Percentiles rank a stretch among this genome's conserved stretches.
These are phyloP conservation scores for Ampelomyces quisqualis DNA, from an alignment of 2,329 filamentous ascomycete genomes.

Conservation along the genomic window DNA sequence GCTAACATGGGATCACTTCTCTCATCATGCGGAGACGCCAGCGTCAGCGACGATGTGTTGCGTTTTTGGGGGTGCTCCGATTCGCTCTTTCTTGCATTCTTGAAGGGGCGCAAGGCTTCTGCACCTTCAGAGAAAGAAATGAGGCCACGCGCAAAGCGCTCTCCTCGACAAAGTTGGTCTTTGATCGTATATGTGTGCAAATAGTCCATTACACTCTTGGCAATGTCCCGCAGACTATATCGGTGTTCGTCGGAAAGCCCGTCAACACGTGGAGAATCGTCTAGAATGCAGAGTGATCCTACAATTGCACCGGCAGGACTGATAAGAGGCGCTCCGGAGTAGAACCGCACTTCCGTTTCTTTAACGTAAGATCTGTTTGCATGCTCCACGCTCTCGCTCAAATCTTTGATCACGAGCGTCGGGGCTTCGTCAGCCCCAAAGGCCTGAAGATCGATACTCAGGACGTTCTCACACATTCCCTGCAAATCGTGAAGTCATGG, in stretches of 20 bases:
- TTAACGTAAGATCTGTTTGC: background rate
- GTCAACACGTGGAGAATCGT: constrained; percentile 17
- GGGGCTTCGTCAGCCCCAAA: background rate
- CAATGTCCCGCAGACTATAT: constrained; percentile 24
- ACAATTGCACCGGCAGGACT: constrained; percentile 28
- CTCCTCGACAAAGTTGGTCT: constrained; percentile 28
- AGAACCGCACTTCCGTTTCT: constrained; percentile 20
- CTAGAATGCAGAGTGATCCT: constrained; percentile 28
- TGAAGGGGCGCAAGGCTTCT: constrained; percentile 20
- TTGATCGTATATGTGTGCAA: constrained; percentile 30
- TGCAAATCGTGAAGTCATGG: background rate
- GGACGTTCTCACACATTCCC: constrained; percentile 3
- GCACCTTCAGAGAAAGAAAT: constrained; percentile 35
- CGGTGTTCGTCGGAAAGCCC: constrained; percentile 18
- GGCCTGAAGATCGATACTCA: constrained; percentile 3
- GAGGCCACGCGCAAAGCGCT: constrained; percentile 35
- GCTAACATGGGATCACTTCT: background rate
- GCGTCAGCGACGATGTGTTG: background rate
- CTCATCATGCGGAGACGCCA: background rate
- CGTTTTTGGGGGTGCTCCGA: background rate
- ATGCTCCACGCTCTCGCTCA: background rate
- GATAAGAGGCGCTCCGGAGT: constrained; percentile 30
- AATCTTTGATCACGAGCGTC: constrained; percentile 1
- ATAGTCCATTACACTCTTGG: constrained; percentile 28
- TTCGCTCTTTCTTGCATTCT: constrained; percentile 1